Evolutionary conservation across 2,329 filamentous ascomycete species (phyloP).

Genomic region (Aspergillus ibericus): DNA sequence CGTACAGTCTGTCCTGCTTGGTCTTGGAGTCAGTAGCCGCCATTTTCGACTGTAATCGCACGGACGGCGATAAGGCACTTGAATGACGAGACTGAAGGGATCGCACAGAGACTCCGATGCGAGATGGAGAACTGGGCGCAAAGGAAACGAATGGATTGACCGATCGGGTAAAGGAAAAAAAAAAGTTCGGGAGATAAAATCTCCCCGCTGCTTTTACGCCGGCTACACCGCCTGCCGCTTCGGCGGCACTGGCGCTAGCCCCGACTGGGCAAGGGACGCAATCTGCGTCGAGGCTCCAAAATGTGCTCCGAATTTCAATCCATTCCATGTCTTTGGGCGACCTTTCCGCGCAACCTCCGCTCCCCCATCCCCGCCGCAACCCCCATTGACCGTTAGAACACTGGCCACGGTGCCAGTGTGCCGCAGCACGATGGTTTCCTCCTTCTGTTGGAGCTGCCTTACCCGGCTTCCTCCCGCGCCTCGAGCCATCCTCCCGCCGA

Average conservation of each 20-base stretch:
- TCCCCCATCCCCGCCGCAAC: slow-evolving; percentile 16
- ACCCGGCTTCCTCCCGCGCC: slow-evolving; percentile 48
- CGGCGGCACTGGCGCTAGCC: slow-evolving; percentile 22
- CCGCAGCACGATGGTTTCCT: slow-evolving; percentile 53
- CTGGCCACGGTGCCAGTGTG: slow-evolving; percentile 35
- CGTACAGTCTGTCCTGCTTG: slow-evolving; percentile 46
- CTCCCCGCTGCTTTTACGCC: slow-evolving; percentile 25
- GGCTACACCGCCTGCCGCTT: slow-evolving; percentile 18
- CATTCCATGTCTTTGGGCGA: slow-evolving; percentile 23
- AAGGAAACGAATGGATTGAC: slow-evolving; percentile 15
- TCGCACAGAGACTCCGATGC: not conserved
- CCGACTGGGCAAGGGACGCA: slow-evolving; percentile 21
- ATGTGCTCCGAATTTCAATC: slow-evolving; percentile 23
- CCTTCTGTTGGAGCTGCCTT: slow-evolving; percentile 61
- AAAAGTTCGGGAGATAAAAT: slow-evolving; percentile 22
- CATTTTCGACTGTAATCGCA: not conserved
- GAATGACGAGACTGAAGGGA: not conserved
- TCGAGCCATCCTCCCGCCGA: slow-evolving; percentile 37
- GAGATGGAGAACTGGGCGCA: not conserved
- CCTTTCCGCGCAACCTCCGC: slow-evolving; percentile 17
- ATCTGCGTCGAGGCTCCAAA: slow-evolving; percentile 23
- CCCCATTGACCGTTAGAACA: slow-evolving; percentile 27
- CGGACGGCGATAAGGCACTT: not conserved
- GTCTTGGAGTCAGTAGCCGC: slow-evolving; percentile 21
- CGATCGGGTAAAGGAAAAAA: slow-evolving; percentile 9